A percentile compares a stretch with the other conserved stretches of the same genome.
Conservation (phyloP, 108 stramenopile species). For the Nitzschia palea region DNA sequence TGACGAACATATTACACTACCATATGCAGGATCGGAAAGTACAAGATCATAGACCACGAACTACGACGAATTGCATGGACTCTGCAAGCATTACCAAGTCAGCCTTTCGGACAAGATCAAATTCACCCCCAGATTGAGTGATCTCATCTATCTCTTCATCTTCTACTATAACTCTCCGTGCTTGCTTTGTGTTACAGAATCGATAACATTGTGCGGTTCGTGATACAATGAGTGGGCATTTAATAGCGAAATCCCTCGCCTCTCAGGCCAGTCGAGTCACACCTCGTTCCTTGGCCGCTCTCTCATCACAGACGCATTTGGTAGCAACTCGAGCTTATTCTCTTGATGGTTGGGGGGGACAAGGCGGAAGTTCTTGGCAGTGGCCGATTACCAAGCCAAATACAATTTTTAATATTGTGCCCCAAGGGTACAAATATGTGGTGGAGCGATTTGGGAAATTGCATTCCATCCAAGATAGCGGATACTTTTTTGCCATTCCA, state of each 20-base stretch:
- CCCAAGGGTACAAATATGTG: constrained; percentile 90
- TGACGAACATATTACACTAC: no score
- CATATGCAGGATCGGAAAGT: no score
- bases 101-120: no score
- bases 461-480: constrained; percentile 81
- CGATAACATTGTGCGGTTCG: no score
- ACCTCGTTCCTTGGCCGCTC: neutral
- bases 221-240: constrained; percentile 2
- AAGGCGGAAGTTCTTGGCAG: constrained; percentile 30
- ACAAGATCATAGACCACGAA: no score
- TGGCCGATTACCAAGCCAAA: constrained; percentile 89
- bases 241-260: neutral
- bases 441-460: constrained; percentile 96
- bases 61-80: no score
- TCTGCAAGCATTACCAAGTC: no score
- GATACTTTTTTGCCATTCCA: constrained; percentile 95
- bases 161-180: no score
- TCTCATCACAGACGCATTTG: neutral
- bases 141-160: no score
- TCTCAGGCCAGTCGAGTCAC: neutral
- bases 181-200: no score
- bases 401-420: constrained; percentile 92
- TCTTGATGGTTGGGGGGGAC: constrained; percentile 31
- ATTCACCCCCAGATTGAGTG: no score
- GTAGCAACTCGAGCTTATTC: constrained; percentile 8